These are phyloP conservation scores for Calvatia gigantea DNA, from an alignment of 768 basidiomycete genomes.

Conservation along the genomic window DNA sequence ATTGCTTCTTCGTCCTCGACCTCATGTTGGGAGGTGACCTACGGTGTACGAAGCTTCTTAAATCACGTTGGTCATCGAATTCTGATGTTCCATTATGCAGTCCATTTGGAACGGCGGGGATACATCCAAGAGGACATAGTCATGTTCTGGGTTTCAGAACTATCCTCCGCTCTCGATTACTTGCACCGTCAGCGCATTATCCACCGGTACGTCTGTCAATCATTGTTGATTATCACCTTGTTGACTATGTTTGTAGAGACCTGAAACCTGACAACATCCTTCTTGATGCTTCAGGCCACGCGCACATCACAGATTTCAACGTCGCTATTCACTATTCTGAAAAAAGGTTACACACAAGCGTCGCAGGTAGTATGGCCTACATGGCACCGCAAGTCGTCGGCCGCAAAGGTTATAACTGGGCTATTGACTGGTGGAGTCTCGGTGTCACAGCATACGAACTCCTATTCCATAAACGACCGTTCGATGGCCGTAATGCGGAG, in stretches of 20 bases:
- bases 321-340: slow-evolving; percentile 98
- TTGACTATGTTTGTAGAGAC: slow-evolving; percentile 51
- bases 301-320: slow-evolving; percentile 98
- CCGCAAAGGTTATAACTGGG: slow-evolving; percentile 90
- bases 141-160: slow-evolving; percentile 86
- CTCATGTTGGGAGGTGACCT: slow-evolving; percentile 96
- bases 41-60: slow-evolving; percentile 64
- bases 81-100: too few relatives aligned
- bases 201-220: slow-evolving; percentile 70
- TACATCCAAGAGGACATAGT: slow-evolving; percentile 69
- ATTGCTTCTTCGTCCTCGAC: slow-evolving; percentile 97
- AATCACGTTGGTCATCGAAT: slow-evolving; percentile 1
- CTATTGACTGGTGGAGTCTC: slow-evolving; percentile 95
- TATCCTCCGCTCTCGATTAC: slow-evolving; percentile 81
- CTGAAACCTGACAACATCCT: slow-evolving; percentile 98
- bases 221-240: background rate
- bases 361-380: slow-evolving; percentile 98
- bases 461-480: slow-evolving; percentile 79
- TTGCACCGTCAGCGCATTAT: slow-evolving; percentile 91
- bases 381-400: slow-evolving; percentile 98
- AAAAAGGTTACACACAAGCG: slow-evolving; percentile 81
- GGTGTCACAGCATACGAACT: slow-evolving; percentile 90
- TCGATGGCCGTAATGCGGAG: slow-evolving; percentile 86
- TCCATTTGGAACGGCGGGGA: slow-evolving; percentile 76
- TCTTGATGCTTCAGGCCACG: slow-evolving; percentile 90